phyloP scores from a whole-genome alignment of 2,329 filamentous ascomycete genomes.

The Botrytis galanthina region DNA sequence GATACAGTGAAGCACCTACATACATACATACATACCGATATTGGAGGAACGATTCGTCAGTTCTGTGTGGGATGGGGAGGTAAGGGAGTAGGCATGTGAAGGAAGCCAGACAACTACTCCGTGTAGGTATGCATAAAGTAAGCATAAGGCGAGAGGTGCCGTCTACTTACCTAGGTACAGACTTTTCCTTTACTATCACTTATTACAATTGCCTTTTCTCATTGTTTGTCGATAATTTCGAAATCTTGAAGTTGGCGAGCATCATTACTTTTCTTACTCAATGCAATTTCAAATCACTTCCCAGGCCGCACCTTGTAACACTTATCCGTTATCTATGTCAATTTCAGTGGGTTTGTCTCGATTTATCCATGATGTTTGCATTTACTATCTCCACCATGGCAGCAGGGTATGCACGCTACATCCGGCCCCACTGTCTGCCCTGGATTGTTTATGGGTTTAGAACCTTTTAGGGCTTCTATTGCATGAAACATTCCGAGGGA shows the following conservation, averaged over 20 bases:
- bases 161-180: no score
- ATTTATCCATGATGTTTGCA: not conserved
- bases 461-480: constrained; percentile 9
- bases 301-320: not conserved
- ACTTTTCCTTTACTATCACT: not conserved
- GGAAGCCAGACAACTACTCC: not conserved
- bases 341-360: not conserved
- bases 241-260: not conserved
- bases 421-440: not conserved
- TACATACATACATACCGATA: not conserved
- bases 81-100: not conserved
- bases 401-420: not conserved
- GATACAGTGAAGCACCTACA: not conserved
- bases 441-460: constrained; percentile 4
- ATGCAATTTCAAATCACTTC: not conserved
- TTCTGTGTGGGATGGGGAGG: not conserved
- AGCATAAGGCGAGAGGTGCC: not conserved
- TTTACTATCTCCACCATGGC: not conserved
- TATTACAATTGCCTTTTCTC: not conserved
- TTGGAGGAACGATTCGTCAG: not conserved
- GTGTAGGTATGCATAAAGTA: not conserved
- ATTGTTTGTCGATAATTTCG: not conserved
- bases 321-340: constrained; percentile 5
- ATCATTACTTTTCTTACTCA: constrained; percentile 2
- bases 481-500: not conserved